A percentile compares a stretch with the other conserved stretches of the same genome.
Evolutionary conservation across 768 basidiomycete genomes (phyloP).

Genomic region (Serpula lacrymans): DNA sequence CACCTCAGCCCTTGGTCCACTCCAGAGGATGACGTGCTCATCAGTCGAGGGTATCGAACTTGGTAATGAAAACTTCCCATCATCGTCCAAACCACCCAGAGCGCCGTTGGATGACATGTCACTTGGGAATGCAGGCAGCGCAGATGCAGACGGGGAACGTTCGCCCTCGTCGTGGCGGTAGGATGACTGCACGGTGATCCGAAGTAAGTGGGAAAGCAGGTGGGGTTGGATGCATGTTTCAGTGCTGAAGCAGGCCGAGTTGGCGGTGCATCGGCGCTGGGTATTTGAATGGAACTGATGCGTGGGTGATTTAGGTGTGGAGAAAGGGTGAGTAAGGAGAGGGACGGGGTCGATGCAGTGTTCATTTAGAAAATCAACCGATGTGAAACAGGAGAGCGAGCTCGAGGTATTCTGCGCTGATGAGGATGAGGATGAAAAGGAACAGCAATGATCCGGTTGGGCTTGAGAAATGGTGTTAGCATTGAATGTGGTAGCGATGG

Average conservation of each 20-base stretch:
- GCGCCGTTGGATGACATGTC: no score
- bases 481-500: conserved; percentile 14
- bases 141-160: not conserved
- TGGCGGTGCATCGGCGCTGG: conserved; percentile 37
- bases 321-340: conserved; percentile 37
- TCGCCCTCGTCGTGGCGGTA: no score
- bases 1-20: conserved; percentile 63
- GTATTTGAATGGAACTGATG: no score
- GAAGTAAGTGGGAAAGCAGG: conserved; percentile 47
- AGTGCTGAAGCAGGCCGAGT: conserved; percentile 32
- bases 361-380: conserved; percentile 20
- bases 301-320: no score
- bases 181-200: conserved; percentile 43
- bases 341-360: conserved; percentile 59
- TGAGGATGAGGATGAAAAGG: conserved; percentile 19
- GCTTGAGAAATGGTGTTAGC: conserved; percentile 26
- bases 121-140: not conserved
- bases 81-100: no score
- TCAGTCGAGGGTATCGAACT: no score
- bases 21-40: conserved; percentile 62
- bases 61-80: no score
- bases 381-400: conserved; percentile 44
- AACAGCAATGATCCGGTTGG: conserved; percentile 10
- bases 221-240: conserved; percentile 54
- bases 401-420: no score